Evolutionary conservation across 2,329 filamentous ascomycete species (phyloP).

Genomic region (Dothistroma pini): DNA sequence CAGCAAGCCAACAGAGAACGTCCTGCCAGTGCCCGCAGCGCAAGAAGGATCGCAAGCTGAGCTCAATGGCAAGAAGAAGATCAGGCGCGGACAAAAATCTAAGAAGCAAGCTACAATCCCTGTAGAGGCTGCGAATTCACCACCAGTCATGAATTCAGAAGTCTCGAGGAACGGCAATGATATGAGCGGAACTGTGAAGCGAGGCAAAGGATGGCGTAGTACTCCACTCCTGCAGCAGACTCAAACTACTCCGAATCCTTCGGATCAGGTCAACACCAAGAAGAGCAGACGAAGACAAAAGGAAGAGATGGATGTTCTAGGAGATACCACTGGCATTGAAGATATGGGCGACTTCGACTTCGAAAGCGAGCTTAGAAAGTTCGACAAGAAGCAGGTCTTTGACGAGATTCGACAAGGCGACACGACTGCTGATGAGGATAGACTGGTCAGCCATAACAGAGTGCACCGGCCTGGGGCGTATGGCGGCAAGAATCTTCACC

Average conservation of each 20-base stretch:
- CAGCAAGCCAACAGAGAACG: constrained; percentile 11
- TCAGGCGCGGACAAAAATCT: constrained; percentile 43
- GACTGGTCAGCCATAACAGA: constrained; percentile 87
- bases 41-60: constrained; percentile 18
- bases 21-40: not conserved
- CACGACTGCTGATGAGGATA: constrained; percentile 79
- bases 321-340: constrained; percentile 91
- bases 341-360: constrained; percentile 96
- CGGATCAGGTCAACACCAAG: constrained; percentile 19
- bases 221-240: constrained; percentile 65
- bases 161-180: constrained; percentile 38
- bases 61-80: constrained; percentile 44
- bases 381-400: constrained; percentile 89
- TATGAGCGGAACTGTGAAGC: constrained; percentile 38
- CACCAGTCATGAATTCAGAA: constrained; percentile 33
- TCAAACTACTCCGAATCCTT: constrained; percentile 40
- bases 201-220: constrained; percentile 64
- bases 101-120: constrained; percentile 32
- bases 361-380: constrained; percentile 81
- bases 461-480: constrained; percentile 50
- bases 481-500: constrained; percentile 82
- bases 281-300: constrained; percentile 46
- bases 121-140: constrained; percentile 24
- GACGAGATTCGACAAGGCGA: constrained; percentile 89
- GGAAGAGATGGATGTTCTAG: constrained; percentile 68